Evolutionary conservation across 2,329 filamentous ascomycete genomes (phyloP).

Genomic region (Chalaropsis ovoidea): DNA sequence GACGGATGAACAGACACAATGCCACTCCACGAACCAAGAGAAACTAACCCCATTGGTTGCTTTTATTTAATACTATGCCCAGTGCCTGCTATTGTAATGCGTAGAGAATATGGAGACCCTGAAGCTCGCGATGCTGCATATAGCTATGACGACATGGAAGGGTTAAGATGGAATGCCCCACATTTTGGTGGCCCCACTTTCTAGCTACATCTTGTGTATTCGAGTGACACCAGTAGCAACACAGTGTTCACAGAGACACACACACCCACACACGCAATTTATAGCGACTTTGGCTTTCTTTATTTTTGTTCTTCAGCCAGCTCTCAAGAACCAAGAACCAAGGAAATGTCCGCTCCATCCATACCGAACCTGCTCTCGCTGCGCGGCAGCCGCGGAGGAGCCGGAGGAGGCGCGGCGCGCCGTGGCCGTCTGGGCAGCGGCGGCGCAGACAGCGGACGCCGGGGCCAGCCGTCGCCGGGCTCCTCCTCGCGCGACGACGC

Average conservation of each 20-base stretch:
- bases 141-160: neutral
- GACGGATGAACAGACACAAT: no score
- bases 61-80: no score
- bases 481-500: slow-evolving; percentile 62
- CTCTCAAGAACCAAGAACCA: neutral
- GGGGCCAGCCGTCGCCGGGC: slow-evolving; percentile 30
- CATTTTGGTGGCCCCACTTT: neutral
- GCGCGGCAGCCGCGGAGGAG: slow-evolving; percentile 38
- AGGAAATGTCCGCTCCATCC: slow-evolving; percentile 54
- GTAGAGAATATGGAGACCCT: no score
- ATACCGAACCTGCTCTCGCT: slow-evolving; percentile 69
- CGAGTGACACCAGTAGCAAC: no score
- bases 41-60: no score
- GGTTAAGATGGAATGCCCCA: neutral
- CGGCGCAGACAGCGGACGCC: slow-evolving; percentile 31
- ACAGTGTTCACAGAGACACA: no score
- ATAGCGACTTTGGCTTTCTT: neutral
- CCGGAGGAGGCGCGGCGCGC: slow-evolving; percentile 2
- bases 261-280: no score
- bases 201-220: neutral
- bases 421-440: slow-evolving; percentile 39
- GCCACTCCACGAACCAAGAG: no score
- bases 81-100: no score
- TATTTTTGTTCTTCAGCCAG: neutral
- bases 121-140: neutral